Base-by-base conservation (phyloP, 148 eudicot genomes). In the Cornus controversa region DNA sequence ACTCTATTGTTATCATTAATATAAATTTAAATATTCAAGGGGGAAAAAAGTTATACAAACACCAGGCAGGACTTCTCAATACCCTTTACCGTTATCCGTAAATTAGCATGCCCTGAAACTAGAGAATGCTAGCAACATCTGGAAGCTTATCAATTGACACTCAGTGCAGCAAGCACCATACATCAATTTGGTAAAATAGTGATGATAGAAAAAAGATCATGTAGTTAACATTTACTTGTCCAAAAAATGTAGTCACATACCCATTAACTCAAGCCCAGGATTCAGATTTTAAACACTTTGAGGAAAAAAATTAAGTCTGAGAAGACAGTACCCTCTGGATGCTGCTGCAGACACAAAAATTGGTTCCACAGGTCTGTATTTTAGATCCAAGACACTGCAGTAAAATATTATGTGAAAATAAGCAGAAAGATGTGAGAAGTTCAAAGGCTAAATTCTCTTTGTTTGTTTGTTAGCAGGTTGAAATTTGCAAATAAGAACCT, bases 351-450 rank as follows among this genome's bases (percentile, higher is more conserved):
- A 86, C 74, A 96, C 98, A 82, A 96, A 96, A 83, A 96, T 90
- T 66, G 99, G 98, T 77, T 96, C 99, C 83, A 93, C 95, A 28
- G 99, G 99, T 84, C 99, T 96, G 82, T 97, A 96, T 85, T 93
- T 96, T 29, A 96, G 66, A 87, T 96, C 99, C 82, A 90, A 72
- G 23, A 96, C 86, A 87, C 99, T 96, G 98, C 81, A 79, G 63
- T 50, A 84, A 31, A 86, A 34, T 63, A 76, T 65, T 75, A 69
- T 23, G 72, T 47, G 74, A 83, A 26, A 28, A 70, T 82, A 69
- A 84, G 75, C 29, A 82, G 76, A 60, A 45, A 69, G 66, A n/a
- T 54, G 18, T 28, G 75, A n/a, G n/a, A n/a, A 79, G 15, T 28
- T 18, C 20, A 28, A 20, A 22, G 24, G 64, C 25, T 60, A 60